These are phyloP conservation scores for Bruguiera parviflora DNA, from an alignment of 345 rosid genomes.

Conservation along the genomic window DNA sequence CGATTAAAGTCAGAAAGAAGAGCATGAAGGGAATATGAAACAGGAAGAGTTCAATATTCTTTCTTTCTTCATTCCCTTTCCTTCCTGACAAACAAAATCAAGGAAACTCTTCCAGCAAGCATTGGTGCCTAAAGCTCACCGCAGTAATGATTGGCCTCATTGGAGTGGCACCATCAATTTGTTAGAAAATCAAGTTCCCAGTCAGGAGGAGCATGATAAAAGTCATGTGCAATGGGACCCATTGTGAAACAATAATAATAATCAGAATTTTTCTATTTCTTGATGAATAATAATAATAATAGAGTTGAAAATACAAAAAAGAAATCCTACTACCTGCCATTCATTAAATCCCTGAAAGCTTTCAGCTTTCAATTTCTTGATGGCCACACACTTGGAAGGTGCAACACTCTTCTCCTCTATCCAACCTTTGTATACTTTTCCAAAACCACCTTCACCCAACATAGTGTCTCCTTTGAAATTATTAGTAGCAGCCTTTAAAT, in stretches of 20 bases:
- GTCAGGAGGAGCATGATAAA: conserved; percentile 1
- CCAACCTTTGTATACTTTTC: conserved; percentile 84
- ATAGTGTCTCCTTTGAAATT: conserved; percentile 57
- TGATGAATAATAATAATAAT: not conserved
- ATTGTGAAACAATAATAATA: conserved; percentile 1
- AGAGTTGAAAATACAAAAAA: too few relatives aligned
- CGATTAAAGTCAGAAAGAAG: not conserved
- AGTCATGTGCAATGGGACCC: conserved; percentile 18
- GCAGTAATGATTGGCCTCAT: not conserved
- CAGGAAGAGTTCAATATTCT: too few relatives aligned
- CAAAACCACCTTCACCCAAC: conserved; percentile 84
- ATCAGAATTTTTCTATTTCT: not conserved
- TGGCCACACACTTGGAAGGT: conserved; percentile 65
- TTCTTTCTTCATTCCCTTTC: too few relatives aligned
- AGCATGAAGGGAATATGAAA: not conserved
- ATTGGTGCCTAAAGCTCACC: not conserved
- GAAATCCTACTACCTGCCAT: conserved; percentile 54
- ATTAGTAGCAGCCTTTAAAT: conserved; percentile 56
- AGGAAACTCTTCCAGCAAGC: not conserved
- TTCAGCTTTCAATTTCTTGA: conserved; percentile 67
- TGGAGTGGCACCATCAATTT: not conserved
- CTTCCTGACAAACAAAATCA: too few relatives aligned
- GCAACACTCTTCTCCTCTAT: conserved; percentile 52
- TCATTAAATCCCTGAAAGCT: conserved; percentile 68
- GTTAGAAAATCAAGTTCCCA: not conserved